Base-by-base conservation (phyloP, 2,329 filamentous ascomycete species). In the Pyricularia sp. region DNA sequence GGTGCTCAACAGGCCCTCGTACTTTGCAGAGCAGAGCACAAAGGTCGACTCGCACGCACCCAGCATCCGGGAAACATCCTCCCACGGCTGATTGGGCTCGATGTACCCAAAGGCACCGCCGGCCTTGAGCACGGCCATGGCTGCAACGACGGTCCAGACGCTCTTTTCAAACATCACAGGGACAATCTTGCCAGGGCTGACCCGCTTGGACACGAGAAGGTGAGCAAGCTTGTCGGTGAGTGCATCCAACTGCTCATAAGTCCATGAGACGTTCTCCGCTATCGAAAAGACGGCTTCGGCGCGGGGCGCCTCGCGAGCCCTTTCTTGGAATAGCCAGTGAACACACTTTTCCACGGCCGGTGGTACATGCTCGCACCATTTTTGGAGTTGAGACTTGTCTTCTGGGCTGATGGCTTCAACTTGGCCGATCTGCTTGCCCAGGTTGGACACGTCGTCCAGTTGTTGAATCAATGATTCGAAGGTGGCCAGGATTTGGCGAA, bases 71-170 rank as follows among this genome's bases (percentile, higher is more conserved):
- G 59, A 63, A 0, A 63, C 59, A 12, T 63, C 59, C n/a, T 65
- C 70, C 11, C 28, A 3, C 0, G 73, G 72, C 11, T 66, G 68
- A 1, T 72, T 70, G 4, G 73, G 73, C 10, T 73, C 72, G 3
- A 75, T 66, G 1, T 72, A 64, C 2, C 69, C 71, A 59, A 73
- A 75, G 0, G 70, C 72, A 26, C 71, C 69, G 1, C 73, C 73
- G 4, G 73, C 69, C 69, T 75, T 75, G 20, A 75, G 71, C 0
- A 74, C 69, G 11, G 72, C 71, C 5, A 75, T 33, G 33, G 73
- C 69, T 7, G 72, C n/a, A 12, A 72, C 65, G 7, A 73, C 64
- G 11, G 73, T 67, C 12, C 72, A 64, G 20, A 68, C 65, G 66
- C 58, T 31, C 64, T 50, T 59, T 20, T 42, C 58, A 30, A 63